Evolutionary conservation across 163 green algal species (phyloP), one percentile per base, ranked within the genome.

Genomic region (Trebouxiophyceae sp.): DNA sequence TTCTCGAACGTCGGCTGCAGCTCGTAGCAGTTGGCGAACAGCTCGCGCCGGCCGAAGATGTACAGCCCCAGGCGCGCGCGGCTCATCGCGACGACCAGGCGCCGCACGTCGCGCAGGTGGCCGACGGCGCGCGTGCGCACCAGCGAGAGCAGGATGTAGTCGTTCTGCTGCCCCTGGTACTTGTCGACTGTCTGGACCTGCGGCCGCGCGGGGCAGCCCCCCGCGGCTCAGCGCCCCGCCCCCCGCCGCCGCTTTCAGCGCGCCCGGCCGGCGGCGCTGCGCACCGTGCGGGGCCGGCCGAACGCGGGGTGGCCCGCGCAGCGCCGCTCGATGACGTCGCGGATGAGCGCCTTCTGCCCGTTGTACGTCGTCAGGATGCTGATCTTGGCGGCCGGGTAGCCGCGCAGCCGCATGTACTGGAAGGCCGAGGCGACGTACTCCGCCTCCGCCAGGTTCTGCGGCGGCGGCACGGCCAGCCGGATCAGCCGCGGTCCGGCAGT

Each of bases 81-180:
- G 0, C 84, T 95, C 77, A 97, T 85, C 58, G 94, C 95, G 54
- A 99, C 94, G 26, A 99, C 90, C 62, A 99, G 77, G n/a, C 94
- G 83, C 16, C 94, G 78, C 67, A 99, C 92, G 66, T 99, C 93
- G 0, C 94, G 77, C 33, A 99, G 70, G 83, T 99, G 95, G 2
- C 94, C 94, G 60, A 99, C 90, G 0, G 80, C 67, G 4, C 83
- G 78, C 2, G 81, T 96, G 57, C 94, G 88, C 65, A 99, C 95
- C 16, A 99, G 81, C 2, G 78, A 93, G 30, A 99, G 84, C 59
- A 99, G 81, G 33, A 99, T 85, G 71, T 95, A 95, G 74, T 99
- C 88, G 71, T 96, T 97, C 86, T 99, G 94, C 81, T 97, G 94
- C 1, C 94, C 94, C 77, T 99, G 94, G 80, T 92, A 99, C 81